A percentile compares a stretch with the other conserved stretches of the same genome.
These are phyloP conservation scores for Penicillium griseofulvum DNA, from an alignment of 2,329 filamentous ascomycete species.

Conservation along the genomic window DNA sequence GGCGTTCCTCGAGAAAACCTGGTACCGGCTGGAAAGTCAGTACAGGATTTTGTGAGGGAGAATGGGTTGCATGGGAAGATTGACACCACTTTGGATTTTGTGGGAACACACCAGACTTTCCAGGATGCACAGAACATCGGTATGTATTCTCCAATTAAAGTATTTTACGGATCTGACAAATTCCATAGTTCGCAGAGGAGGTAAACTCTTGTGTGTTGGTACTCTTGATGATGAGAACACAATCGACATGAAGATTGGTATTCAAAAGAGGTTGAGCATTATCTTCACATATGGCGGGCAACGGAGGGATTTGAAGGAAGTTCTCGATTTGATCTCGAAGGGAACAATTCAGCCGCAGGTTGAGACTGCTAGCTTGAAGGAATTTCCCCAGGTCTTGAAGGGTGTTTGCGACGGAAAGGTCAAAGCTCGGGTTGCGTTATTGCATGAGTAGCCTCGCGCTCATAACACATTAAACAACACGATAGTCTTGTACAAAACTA, in stretches of 20 bases:
- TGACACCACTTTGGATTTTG: constrained; percentile 36
- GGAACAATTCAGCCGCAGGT: not conserved
- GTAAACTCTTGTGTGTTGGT: not conserved
- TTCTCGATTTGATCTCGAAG: not conserved
- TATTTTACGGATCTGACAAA: not conserved
- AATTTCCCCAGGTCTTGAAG: not conserved
- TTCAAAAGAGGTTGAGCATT: not conserved
- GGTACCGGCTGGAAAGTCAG: constrained; percentile 28
- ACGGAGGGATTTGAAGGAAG: not conserved
- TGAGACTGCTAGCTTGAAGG: not conserved
- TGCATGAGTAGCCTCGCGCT: not conserved
- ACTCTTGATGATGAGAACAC: not conserved
- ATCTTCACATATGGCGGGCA: not conserved
- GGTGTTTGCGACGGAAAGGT: not conserved
- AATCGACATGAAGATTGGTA: not conserved
- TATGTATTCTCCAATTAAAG: not conserved
- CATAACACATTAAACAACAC: not conserved
- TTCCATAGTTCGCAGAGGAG: not conserved
- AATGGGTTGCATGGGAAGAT: constrained; percentile 23
- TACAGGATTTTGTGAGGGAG: constrained; percentile 30
- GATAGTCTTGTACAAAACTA: not conserved
- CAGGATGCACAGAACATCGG: constrained; percentile 26
- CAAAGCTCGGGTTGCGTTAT: not conserved
- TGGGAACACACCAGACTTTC: constrained; percentile 39
- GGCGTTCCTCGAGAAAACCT: constrained; percentile 23